A percentile compares a stretch with the other conserved stretches of the same genome.
These are phyloP conservation scores for Neofusicoccum ribis DNA, from an alignment of 2,329 filamentous ascomycete genomes.

Conservation along the genomic window DNA sequence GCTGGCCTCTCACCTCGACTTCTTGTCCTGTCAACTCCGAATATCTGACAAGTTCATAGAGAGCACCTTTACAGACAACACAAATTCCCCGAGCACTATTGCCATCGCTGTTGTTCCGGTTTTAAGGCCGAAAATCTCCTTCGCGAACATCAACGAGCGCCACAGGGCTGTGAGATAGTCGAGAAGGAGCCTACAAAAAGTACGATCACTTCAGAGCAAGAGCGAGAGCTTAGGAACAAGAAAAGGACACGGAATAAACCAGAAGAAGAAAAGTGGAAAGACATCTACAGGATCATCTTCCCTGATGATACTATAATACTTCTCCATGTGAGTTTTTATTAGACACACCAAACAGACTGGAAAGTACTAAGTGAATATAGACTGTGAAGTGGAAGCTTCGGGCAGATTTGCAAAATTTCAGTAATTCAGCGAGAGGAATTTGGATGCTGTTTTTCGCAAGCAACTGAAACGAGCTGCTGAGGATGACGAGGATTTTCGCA, in stretches of 20 bases:
- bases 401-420: background rate
- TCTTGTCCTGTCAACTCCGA: too few relatives aligned
- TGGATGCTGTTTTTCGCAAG: background rate
- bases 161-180: background rate
- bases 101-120: background rate
- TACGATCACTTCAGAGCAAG: background rate
- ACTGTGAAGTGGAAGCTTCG: background rate
- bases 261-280: background rate
- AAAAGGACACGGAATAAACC: background rate
- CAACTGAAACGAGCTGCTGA: background rate
- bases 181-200: background rate
- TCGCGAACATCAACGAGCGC: background rate
- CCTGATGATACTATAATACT: background rate
- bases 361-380: background rate
- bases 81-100: background rate
- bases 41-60: too few relatives aligned
- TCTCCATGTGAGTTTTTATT: background rate
- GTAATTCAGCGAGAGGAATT: background rate
- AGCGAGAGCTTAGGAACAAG: background rate
- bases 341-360: fast-evolving
- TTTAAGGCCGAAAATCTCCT: background rate
- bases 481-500: background rate
- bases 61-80: background rate
- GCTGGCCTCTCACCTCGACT: too few relatives aligned
- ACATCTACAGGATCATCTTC: background rate